Evolutionary conservation across 2,329 filamentous ascomycete genomes (phyloP), one percentile per base, ranked within the genome.

Genomic region (Nemania sp.): DNA sequence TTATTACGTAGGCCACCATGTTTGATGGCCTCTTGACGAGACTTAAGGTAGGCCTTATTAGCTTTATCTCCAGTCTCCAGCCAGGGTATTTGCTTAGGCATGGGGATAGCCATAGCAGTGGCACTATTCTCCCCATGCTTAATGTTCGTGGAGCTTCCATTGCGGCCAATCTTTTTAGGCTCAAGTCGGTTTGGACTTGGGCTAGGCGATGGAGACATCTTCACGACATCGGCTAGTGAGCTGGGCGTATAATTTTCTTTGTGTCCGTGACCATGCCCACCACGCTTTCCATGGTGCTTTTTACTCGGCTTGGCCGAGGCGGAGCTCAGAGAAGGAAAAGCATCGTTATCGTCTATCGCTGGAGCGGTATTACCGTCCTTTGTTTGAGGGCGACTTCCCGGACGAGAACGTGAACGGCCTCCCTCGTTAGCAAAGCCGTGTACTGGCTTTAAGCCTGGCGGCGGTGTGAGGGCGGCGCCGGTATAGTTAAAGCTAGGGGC

Each of bases 1-100:
- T 98, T 98, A 80, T 98, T 99, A 70, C 96, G 89, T 78, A 98
- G 88, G 73, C 94, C 96, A 73, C 96, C 96, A 79, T 99, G 96
- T 82, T 97, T 97, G 79, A 99, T 97, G 66, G 96, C 96, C 81
- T 98, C 95, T 76, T 94, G 92, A 61, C 96, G 91, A 73, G 94
- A 93, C 82, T 97, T 97, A 73, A 99, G 88, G 79, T 99, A 99
- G 26, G 93, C 91, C 80, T 94, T 94, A 79, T 99, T 98, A 72
- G 93, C 93, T 71, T 89, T 89, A 61, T 95, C 90, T 24, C 96
- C 96, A 2, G 96, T 98, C 80, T 98, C 95, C 3, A 98, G 83
- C 96, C 96, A 99, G 0, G 96, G 96, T 54, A 99, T 93, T 74
- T 98, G 92, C 77, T 96, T 93, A 10, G 96, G 96, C 65, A 90